Evolutionary conservation across 257 asterid species (phyloP).

Genomic region (Fraxinus pennsylvanica): DNA sequence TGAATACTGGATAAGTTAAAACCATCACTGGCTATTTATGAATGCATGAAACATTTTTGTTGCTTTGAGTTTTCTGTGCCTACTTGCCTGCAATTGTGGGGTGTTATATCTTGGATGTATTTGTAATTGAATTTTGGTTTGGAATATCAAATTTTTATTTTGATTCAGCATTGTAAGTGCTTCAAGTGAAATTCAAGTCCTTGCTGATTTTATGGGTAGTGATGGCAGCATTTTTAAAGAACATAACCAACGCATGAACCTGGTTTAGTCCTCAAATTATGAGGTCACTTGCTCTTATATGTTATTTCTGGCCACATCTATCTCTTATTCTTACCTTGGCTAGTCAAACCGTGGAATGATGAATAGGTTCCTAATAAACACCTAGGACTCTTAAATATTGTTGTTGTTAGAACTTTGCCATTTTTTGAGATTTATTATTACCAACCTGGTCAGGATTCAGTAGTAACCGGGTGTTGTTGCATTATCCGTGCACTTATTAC

Average conservation of each 20-base stretch:
- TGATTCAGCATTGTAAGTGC: conserved; percentile 1
- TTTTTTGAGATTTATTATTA: not conserved
- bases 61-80: conserved; percentile 7
- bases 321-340: not conserved
- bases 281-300: not conserved
- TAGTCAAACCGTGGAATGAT: not conserved
- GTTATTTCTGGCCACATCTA: not conserved
- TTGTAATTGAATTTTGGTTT: not conserved
- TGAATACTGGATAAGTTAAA: conserved; percentile 3
- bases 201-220: not conserved
- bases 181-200: conserved; percentile 13
- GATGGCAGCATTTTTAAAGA: not conserved
- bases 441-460: not conserved
- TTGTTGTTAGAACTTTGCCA: not conserved
- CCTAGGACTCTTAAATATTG: not conserved
- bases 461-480: not conserved
- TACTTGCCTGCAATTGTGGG: conserved; percentile 15
- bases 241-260: not conserved
- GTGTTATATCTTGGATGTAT: not conserved
- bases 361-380: not conserved
- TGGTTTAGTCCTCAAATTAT: not conserved
- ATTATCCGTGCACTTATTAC: not conserved
- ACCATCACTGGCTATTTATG: not conserved
- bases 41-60: not conserved
- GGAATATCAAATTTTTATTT: not conserved